Evolutionary conservation across 2,329 filamentous ascomycete species (phyloP).

Genomic region (Microdochium paspali): DNA sequence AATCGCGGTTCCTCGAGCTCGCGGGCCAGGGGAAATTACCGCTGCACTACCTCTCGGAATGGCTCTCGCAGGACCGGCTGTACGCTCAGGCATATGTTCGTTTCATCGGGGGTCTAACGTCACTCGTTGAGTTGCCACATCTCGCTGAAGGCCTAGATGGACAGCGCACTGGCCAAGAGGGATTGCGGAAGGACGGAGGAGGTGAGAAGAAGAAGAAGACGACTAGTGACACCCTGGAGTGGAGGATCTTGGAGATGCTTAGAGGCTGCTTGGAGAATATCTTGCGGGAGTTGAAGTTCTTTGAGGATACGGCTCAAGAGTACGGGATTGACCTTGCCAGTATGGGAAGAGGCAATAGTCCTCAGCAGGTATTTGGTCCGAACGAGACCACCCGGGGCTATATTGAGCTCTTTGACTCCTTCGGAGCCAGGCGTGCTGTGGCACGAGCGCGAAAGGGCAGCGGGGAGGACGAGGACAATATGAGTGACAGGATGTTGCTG

Average conservation of each 20-base stretch:
- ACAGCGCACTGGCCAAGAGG: background rate
- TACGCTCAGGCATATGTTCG: slow-evolving; percentile 20
- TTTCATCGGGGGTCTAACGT: slow-evolving; percentile 19
- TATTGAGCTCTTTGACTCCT: slow-evolving; percentile 19
- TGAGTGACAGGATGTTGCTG: slow-evolving; percentile 9
- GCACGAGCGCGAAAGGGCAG: background rate
- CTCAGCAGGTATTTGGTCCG: slow-evolving; percentile 11
- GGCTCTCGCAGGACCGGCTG: slow-evolving; percentile 21
- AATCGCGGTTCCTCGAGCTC: slow-evolving; percentile 14
- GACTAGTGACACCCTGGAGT: slow-evolving; percentile 8
- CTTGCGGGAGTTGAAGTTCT: slow-evolving; percentile 16
- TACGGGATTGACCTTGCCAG: slow-evolving; percentile 14
- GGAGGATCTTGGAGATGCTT: slow-evolving; percentile 16
- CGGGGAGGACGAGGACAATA: too few species aligned
- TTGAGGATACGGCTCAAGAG: slow-evolving; percentile 14
- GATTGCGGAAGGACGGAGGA: slow-evolving; percentile 1
- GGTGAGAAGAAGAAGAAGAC: slow-evolving; percentile 1
- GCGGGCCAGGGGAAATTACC: slow-evolving; percentile 17
- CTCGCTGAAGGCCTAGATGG: background rate
- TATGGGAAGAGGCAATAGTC: slow-evolving; percentile 1
- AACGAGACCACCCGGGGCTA: slow-evolving; percentile 13
- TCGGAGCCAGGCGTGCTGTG: slow-evolving; percentile 5
- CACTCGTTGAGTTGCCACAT: slow-evolving; percentile 15
- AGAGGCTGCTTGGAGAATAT: slow-evolving; percentile 15
- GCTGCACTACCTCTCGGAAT: slow-evolving; percentile 12